Base-by-base conservation (phyloP, 495 filamentous ascomycete genomes). In the Lophiotrema nucula region DNA sequence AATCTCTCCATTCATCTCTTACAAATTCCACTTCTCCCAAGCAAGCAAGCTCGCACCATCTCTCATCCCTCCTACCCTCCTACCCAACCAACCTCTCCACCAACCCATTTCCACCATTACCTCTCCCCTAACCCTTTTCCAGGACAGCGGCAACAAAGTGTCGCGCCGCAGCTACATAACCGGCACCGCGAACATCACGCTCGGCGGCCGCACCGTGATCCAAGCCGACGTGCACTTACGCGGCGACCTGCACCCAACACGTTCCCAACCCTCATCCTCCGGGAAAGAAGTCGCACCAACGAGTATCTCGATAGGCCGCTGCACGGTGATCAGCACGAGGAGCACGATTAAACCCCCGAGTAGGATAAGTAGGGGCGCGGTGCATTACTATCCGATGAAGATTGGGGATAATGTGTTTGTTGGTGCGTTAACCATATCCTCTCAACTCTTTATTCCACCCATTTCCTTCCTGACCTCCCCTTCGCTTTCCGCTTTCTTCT, bases 131-230 rank as follows among this genome's bases (percentile, higher is more conserved):
- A 41, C 37, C n/a, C 3, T 27, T 19, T 10, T 23, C 11, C 56
- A 95, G 90, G 91, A 96, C 76, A 97, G 91, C 24, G 93, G 93
- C 60, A 98, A 98, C 81, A 97, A 97, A 79, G 92, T 98, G 63
- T 92, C 92, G 31, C 89, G 93, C 65, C 88, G 89, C 47, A 85
- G 87, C 47, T 83, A 86, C 66, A 88, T 98, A 62, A 85, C 95
- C 71, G 93, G 93, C 67, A 95, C 91, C 23, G 90, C 92, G 56
- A 92, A 97, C 76, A 96, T 98, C 71, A 95, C 96, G 73, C 89
- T 98, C 13, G 92, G 89, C 63, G 93, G 93, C 54, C 95, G 92
- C 73, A 93, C 90, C 10, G 88, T 97, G 62, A 95, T 98, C 69
- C 86, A 90, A 74, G 85, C 89, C 52, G 88, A 95, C 66, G 92